Conservation (phyloP, 306 rosid genomes). For the Glycyrrhiza uralensis region DNA sequence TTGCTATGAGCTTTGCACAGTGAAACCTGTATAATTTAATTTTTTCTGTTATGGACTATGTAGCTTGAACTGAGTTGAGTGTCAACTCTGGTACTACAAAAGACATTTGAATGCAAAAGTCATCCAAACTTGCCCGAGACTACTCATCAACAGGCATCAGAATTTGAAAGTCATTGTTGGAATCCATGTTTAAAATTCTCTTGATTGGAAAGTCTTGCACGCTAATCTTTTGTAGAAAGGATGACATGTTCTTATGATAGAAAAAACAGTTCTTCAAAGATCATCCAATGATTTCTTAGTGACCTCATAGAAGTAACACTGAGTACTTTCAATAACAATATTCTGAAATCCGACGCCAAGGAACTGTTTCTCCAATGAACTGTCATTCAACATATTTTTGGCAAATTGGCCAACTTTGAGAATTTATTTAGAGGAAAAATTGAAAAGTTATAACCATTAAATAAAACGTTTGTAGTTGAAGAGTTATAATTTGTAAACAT, state of each 20-base stretch:
- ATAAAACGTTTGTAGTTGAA: too few species aligned
- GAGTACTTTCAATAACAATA: too few species aligned
- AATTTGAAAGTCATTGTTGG: background rate
- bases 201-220: background rate
- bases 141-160: background rate
- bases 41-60: background rate
- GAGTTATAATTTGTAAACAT: too few species aligned
- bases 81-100: background rate
- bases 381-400: too few species aligned
- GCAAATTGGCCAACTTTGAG: too few species aligned
- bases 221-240: background rate
- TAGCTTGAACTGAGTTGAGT: background rate
- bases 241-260: background rate
- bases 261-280: background rate
- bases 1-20: conserved; percentile 7
- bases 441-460: too few species aligned
- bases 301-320: too few species aligned
- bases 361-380: too few species aligned
- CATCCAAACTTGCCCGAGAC: background rate
- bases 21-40: background rate
- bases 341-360: too few species aligned
- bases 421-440: too few species aligned
- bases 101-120: background rate
- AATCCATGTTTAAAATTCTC: background rate
- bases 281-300: too few species aligned